A percentile compares a stretch with the other conserved stretches of the same genome.
phyloP scores from a whole-genome alignment of 345 rosid genomes.

The Pseudoturritis turrita region DNA sequence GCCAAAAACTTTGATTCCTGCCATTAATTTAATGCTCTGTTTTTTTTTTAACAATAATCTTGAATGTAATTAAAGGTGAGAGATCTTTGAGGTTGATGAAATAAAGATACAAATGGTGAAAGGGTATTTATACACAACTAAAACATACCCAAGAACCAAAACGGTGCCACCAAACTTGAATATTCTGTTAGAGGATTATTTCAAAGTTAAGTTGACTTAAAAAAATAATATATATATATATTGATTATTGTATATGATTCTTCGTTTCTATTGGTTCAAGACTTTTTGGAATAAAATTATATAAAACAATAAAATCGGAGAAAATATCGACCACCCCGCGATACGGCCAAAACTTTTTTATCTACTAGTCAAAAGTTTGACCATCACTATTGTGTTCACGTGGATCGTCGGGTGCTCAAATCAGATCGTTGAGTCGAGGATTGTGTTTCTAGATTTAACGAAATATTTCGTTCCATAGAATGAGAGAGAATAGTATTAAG shows the following conservation, averaged over 20 bases:
- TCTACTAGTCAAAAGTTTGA: slow-evolving; percentile 28
- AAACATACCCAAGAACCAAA: background rate
- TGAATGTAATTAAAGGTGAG: background rate
- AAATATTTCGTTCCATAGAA: background rate
- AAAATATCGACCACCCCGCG: slow-evolving; percentile 17
- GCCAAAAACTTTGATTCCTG: slow-evolving; percentile 33
- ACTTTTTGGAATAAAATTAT: background rate
- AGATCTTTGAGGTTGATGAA: slow-evolving; percentile 17
- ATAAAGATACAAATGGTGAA: background rate
- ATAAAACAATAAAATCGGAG: background rate
- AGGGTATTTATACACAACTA: slow-evolving; percentile 24
- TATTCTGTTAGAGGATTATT: background rate
- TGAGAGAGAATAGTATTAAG: no score
- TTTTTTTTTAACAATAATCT: background rate
- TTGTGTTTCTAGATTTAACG: background rate
- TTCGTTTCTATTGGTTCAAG: slow-evolving; percentile 11
- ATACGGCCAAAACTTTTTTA: slow-evolving; percentile 14
- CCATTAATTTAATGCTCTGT: background rate
- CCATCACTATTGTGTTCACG: background rate
- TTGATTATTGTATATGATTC: background rate
- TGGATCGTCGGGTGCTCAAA: background rate
- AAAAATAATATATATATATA: no score
- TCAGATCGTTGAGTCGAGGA: background rate
- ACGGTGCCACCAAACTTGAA: slow-evolving; percentile 15
- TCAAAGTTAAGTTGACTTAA: slow-evolving; percentile 7